These are phyloP conservation scores for Phaeosphaeria sp. DNA, from an alignment of 2,329 filamentous ascomycete species.

Conservation along the genomic window DNA sequence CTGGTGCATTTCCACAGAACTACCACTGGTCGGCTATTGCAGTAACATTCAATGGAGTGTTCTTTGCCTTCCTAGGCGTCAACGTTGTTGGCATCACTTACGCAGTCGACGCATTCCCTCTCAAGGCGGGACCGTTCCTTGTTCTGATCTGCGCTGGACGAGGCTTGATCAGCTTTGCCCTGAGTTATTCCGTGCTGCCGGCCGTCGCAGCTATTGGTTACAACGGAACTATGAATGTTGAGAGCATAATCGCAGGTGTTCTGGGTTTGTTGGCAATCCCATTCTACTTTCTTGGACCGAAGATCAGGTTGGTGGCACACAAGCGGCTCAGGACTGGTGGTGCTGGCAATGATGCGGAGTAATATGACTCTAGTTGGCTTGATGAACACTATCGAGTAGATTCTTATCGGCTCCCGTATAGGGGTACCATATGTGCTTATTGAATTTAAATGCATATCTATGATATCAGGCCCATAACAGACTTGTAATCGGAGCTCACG, in stretches of 20 bases:
- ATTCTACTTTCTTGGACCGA: conserved; percentile 11
- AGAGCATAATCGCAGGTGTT: conserved; percentile 11
- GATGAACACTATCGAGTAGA: too few relatives aligned
- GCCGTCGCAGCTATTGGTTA: conserved; percentile 12
- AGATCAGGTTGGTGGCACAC: conserved; percentile 2
- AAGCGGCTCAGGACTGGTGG: neutral
- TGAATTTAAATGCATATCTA: too few relatives aligned
- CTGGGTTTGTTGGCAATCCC: conserved; percentile 7
- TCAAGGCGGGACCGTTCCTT: conserved; percentile 14
- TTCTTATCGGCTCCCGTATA: too few relatives aligned
- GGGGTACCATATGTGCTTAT: too few relatives aligned
- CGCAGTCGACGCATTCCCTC: conserved; percentile 17
- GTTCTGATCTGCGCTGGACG: conserved; percentile 17
- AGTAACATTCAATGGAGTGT: conserved; percentile 14
- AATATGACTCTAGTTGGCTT: too few relatives aligned
- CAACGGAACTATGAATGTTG: conserved; percentile 16
- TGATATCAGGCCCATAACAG: too few relatives aligned
- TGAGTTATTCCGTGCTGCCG: conserved; percentile 12
- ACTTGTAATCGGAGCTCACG: too few relatives aligned
- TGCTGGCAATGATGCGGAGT: neutral
- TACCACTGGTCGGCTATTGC: conserved; percentile 18
- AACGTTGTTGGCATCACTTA: conserved; percentile 15
- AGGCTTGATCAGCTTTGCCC: conserved; percentile 17
- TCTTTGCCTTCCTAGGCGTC: conserved; percentile 15
- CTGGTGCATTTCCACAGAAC: conserved; percentile 10